These are phyloP conservation scores for Cornus florida DNA, from an alignment of 148 eudicot genomes.

Conservation along the genomic window DNA sequence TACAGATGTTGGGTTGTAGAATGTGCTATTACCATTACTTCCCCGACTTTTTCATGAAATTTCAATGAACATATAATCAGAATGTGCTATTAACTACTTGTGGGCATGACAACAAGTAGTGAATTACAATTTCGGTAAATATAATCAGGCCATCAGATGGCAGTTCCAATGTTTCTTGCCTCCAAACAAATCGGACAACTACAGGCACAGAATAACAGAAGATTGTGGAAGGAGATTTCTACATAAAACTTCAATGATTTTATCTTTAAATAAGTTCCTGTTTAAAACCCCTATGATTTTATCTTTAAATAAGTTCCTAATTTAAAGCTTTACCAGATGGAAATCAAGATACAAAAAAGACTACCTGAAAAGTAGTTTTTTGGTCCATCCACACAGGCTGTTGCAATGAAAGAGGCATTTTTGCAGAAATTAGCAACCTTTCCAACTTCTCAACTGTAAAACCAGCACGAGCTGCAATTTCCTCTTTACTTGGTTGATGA, in stretches of 20 bases:
- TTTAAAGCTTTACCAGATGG: not conserved
- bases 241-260: not conserved
- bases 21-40: not conserved
- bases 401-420: conserved; percentile 76
- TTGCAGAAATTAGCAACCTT: conserved; percentile 42
- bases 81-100: too few relatives aligned
- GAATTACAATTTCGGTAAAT: not conserved
- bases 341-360: conserved; percentile 13
- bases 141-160: not conserved
- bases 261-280: not conserved
- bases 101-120: not conserved
- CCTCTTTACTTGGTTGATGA: conserved; percentile 60
- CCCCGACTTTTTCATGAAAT: not conserved
- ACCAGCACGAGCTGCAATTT: conserved; percentile 70
- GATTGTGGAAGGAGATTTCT: not conserved
- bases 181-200: not conserved
- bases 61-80: not conserved
- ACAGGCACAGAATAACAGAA: not conserved
- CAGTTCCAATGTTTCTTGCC: not conserved
- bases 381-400: conserved; percentile 73
- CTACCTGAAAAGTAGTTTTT: conserved; percentile 75
- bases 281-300: not conserved
- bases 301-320: not conserved
- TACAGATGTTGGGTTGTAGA: not conserved
- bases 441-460: conserved; percentile 72